Evolutionary conservation across 2,329 filamentous ascomycete species (phyloP), one percentile per base, ranked within the genome.

Genomic region (Colletotrichum echinochloae): DNA sequence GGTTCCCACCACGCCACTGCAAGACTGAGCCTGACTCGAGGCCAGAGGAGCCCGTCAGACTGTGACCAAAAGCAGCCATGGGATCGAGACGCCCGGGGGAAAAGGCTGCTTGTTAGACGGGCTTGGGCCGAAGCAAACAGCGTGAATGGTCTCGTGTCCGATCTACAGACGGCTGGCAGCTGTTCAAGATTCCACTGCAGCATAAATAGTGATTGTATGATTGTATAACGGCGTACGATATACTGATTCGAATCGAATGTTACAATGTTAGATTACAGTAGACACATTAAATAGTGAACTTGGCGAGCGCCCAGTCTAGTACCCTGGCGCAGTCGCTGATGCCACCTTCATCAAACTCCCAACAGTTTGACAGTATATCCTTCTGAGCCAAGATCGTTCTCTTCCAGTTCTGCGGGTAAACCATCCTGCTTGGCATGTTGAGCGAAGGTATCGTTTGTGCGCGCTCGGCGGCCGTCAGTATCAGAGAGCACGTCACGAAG

Each of bases 261-360:
- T 6, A n/a, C 18, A 20, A 52, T 6, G 8, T 9, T n/a, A 18
- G 28, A 20, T 18, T 33, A 28, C 33, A 49, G 44, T 18, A n/a
- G n/a, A n/a, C n/a, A 39, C 23, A 20, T 11, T 48, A 67, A 11
- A 63, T 6, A 4, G 51, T 56, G 20, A 71, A 71, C 37, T 59
- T 71, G 30, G 64, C 68, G 14, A 71, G 64, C n/a, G 64, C 68
- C 68, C 68, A 71, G 46, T 71, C 68, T 20, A 71, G 16, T 0
- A 71, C 68, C 14, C 52, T 59, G 3, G 64, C 68, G 6, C 68
- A 71, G 44, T 71, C 65, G n/a, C 57, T 67, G 14, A 71, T 71
- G n/a, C 68, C 68, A 23, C 68, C 68, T 52, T 71, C 68, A 7
- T 63, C 64, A 16, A 67, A 71, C 11, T 71, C 64, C 68, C 64